phyloP scores from a whole-genome alignment of 495 filamentous ascomycete species.

The Hypoxylon intermedium region DNA sequence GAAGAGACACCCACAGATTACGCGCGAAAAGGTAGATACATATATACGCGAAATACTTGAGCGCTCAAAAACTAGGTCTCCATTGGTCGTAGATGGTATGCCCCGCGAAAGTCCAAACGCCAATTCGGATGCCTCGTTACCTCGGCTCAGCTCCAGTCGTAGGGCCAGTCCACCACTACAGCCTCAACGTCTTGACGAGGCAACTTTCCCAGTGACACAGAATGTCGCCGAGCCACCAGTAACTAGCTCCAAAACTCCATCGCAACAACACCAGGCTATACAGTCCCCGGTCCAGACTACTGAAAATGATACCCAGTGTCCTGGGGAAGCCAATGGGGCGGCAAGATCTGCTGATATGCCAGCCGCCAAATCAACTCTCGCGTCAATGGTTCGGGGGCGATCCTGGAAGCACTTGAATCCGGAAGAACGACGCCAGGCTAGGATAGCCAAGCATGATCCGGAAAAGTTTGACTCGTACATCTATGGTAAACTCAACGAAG shows the following conservation, averaged over 20 bases:
- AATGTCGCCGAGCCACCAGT: neutral
- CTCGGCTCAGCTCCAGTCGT: neutral
- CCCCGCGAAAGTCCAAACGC: neutral
- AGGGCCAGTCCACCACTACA: neutral
- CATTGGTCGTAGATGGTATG: neutral
- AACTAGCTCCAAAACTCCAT: neutral
- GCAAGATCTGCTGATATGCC: neutral
- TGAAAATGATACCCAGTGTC: neutral
- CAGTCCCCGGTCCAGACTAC: neutral
- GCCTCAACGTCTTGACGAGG: neutral
- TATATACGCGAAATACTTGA: neutral
- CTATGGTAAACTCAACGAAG: conserved; percentile 37
- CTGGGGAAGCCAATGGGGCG: neutral
- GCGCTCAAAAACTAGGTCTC: neutral
- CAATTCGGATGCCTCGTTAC: neutral
- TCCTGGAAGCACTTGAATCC: conserved; percentile 21
- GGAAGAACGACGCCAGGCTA: conserved; percentile 34
- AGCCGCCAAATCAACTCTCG: neutral
- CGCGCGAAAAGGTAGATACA: neutral
- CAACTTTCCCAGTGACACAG: neutral
- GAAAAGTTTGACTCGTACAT: conserved; percentile 38
- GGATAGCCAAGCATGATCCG: conserved; percentile 37
- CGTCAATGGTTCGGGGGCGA: conserved; percentile 13
- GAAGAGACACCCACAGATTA: neutral
- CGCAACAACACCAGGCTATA: neutral